Conservation (phyloP, 108 stramenopile genomes). For the Craspedostauros australis region DNA sequence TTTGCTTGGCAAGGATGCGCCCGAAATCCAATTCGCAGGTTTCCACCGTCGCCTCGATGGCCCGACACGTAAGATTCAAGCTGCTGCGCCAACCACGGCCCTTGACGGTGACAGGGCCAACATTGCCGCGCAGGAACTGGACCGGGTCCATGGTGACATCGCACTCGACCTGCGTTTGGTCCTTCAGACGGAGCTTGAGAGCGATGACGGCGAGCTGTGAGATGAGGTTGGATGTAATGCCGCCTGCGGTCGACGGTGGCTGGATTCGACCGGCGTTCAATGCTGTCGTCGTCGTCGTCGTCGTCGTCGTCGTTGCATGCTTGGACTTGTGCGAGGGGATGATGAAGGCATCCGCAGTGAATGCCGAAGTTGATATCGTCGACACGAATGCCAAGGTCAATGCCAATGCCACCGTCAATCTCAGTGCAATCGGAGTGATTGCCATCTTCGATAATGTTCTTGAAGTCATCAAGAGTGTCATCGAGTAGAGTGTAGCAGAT, state of each 20-base stretch:
- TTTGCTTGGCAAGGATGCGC: conserved; percentile 24
- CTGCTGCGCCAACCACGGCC: conserved; percentile 38
- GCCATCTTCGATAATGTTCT: too few relatives aligned
- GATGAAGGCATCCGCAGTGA: too few relatives aligned
- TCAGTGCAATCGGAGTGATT: too few relatives aligned
- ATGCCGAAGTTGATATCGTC: too few relatives aligned
- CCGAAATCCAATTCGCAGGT: conserved; percentile 44
- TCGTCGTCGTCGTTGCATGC: too few relatives aligned
- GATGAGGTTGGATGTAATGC: conserved; percentile 37
- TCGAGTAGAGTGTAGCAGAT: too few relatives aligned
- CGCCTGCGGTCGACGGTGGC: not conserved
- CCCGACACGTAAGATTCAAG: conserved; percentile 46
- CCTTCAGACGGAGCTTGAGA: conserved; percentile 31
- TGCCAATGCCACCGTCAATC: too few relatives aligned
- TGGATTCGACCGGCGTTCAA: too few relatives aligned
- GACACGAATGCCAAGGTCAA: too few relatives aligned
- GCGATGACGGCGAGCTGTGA: conserved; percentile 48
- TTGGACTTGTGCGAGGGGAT: too few relatives aligned
- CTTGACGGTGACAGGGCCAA: conserved; percentile 53
- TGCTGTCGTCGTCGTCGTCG: too few relatives aligned
- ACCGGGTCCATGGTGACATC: conserved; percentile 47
- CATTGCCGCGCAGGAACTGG: conserved; percentile 17
- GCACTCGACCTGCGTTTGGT: conserved; percentile 36
- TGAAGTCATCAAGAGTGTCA: too few relatives aligned
- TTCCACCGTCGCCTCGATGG: conserved; percentile 49